A percentile compares a stretch with the other conserved stretches of the same genome.
Evolutionary conservation across 2,329 filamentous ascomycete genomes (phyloP).

Genomic region (Apiospora koreana): DNA sequence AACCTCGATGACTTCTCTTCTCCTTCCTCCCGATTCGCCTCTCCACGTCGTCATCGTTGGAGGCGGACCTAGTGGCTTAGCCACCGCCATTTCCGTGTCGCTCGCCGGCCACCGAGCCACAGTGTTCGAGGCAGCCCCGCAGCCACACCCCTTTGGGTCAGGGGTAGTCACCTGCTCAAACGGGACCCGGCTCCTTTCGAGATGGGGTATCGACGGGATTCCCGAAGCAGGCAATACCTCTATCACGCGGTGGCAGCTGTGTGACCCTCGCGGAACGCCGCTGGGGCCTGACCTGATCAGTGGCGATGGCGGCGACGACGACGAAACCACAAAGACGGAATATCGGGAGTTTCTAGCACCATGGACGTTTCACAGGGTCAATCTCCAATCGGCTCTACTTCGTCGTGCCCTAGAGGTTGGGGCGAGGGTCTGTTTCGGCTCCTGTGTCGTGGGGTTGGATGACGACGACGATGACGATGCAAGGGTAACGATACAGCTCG

Average conservation of each 20-base stretch:
- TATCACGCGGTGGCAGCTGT: background rate
- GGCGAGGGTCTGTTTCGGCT: background rate
- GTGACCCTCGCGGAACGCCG: background rate
- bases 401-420: background rate
- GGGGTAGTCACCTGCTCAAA: slow-evolving; percentile 6
- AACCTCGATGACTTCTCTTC: background rate
- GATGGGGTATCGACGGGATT: background rate
- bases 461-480: background rate
- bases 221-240: background rate
- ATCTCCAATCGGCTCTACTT: background rate
- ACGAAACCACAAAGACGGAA: too few species aligned
- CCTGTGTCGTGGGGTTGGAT: background rate
- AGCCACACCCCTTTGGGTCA: slow-evolving; percentile 3
- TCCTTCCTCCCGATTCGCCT: background rate
- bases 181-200: background rate
- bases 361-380: background rate
- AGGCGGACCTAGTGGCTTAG: slow-evolving; percentile 13
- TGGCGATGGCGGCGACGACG: background rate
- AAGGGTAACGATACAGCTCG: background rate
- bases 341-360: background rate
- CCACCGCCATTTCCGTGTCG: slow-evolving; percentile 12
- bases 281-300: background rate
- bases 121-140: slow-evolving; percentile 3
- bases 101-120: slow-evolving; percentile 9
- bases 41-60: slow-evolving; percentile 12